Conservation (phyloP, 116 monocot species). For the Dioscorea cayenensis region DNA sequence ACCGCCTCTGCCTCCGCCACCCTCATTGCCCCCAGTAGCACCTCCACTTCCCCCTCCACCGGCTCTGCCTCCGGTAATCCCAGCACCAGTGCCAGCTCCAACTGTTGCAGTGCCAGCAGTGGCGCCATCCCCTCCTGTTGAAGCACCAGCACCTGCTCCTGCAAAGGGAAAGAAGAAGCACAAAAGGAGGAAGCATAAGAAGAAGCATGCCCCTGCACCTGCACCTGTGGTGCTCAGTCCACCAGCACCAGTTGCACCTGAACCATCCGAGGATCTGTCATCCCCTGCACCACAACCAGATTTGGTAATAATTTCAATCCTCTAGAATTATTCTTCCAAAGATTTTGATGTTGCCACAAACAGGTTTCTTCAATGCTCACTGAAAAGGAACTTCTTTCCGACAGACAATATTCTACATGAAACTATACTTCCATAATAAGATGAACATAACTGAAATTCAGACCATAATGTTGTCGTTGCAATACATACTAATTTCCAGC, state of each 20-base stretch:
- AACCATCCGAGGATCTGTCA: not conserved
- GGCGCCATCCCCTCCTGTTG: not conserved
- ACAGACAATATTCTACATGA: not conserved
- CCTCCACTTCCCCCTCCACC: not conserved
- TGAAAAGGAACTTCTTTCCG: too few species aligned
- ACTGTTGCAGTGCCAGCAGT: not conserved
- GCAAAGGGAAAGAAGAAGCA: conserved; percentile 2
- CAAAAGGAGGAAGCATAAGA: not conserved
- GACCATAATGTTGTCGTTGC: not conserved
- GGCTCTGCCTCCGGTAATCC: not conserved
- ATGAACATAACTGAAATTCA: not conserved
- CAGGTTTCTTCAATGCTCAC: not conserved
- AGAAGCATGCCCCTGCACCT: not conserved
- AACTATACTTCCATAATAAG: not conserved
- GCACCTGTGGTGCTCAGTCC: conserved; percentile 1
- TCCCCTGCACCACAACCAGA: conserved; percentile 8
- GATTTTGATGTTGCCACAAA: not conserved
- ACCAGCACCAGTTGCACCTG: conserved; percentile 6
- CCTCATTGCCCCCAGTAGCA: not conserved
- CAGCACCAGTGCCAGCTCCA: not conserved
- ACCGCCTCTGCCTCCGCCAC: not conserved
- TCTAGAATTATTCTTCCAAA: not conserved
- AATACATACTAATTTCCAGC: too few species aligned
- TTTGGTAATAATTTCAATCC: conserved; percentile 1
- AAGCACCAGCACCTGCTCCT: not conserved